Percentiles rank a stretch among this genome's conserved stretches.
These are phyloP conservation scores for Ambrosiella beaveri DNA, from an alignment of 2,329 filamentous ascomycete species.

Conservation along the genomic window DNA sequence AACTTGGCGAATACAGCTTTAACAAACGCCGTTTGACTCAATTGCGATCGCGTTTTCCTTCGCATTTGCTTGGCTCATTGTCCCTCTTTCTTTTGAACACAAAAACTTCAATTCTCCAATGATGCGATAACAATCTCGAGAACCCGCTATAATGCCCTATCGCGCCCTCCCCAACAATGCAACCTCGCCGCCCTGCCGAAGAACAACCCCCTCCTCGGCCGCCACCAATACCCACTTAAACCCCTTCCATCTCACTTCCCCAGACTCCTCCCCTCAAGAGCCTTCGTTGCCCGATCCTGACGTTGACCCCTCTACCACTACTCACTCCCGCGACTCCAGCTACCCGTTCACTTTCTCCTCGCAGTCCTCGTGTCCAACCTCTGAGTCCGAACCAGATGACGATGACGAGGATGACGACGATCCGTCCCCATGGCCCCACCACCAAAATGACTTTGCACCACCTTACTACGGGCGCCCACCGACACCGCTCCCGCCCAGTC, in stretches of 20 bases:
- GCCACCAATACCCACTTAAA: neutral
- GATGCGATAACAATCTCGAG: neutral
- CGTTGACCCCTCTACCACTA: neutral
- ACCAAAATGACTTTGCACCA: constrained; percentile 46
- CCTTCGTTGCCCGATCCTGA: neutral
- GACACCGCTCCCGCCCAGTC: constrained; percentile 80
- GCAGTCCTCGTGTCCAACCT: too few species aligned
- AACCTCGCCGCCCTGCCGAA: neutral
- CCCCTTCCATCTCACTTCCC: constrained; percentile 3
- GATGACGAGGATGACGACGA: constrained; percentile 17
- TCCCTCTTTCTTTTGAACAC: neutral
- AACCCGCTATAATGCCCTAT: neutral
- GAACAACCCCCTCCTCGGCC: neutral
- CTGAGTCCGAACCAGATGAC: too few species aligned
- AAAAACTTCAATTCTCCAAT: too few species aligned
- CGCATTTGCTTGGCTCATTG: neutral
- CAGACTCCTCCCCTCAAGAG: neutral
- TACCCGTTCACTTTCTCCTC: neutral
- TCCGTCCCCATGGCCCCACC: constrained; percentile 26
- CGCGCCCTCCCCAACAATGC: neutral
- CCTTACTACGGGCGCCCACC: constrained; percentile 97
- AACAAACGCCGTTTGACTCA: neutral
- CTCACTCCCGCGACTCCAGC: neutral
- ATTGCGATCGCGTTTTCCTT: neutral
- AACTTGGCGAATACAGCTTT: neutral